These are phyloP conservation scores for Neofusicoccum sp. DNA, from an alignment of 2,329 filamentous ascomycete species.

Conservation along the genomic window DNA sequence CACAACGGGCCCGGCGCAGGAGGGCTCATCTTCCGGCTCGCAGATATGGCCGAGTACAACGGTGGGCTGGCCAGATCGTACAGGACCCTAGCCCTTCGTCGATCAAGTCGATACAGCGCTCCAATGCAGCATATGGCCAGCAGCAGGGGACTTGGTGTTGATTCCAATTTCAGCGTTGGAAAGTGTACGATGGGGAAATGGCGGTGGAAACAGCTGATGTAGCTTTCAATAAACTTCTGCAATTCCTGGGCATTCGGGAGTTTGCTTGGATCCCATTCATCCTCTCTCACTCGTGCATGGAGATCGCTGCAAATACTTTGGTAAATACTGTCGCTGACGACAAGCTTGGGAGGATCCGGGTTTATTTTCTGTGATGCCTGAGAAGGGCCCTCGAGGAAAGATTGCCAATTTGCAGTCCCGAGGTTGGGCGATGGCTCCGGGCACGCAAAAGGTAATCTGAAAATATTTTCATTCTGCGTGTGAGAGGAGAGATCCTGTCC, in stretches of 20 bases:
- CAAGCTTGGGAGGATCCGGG: not conserved
- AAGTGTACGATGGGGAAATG: slow-evolving; percentile 36
- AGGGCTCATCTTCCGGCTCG: slow-evolving; percentile 15
- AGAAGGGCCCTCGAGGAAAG: not conserved
- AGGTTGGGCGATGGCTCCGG: not conserved
- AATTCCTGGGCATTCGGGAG: slow-evolving; percentile 25
- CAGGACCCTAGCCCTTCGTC: slow-evolving; percentile 28
- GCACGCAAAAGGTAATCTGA: not conserved
- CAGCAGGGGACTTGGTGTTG: slow-evolving; percentile 30
- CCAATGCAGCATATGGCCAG: slow-evolving; percentile 39
- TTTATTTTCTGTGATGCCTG: not conserved
- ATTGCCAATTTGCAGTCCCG: not conserved
- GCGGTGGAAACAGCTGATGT: slow-evolving; percentile 34
- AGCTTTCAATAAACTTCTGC: slow-evolving; percentile 30
- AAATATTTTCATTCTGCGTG: not conserved
- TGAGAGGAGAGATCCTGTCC: not conserved
- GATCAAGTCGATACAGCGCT: slow-evolving; percentile 34
- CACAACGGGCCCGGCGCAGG: slow-evolving; percentile 26
- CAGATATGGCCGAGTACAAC: slow-evolving; percentile 20
- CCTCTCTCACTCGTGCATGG: slow-evolving; percentile 13
- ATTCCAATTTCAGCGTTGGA: slow-evolving; percentile 28
- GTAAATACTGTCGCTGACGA: slow-evolving; percentile 10
- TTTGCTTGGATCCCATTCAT: slow-evolving; percentile 18
- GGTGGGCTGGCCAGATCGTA: slow-evolving; percentile 23
- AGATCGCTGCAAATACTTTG: slow-evolving; percentile 22